Percentiles rank a stretch among this genome's conserved stretches.
These are phyloP conservation scores for Fusarium poae DNA, from an alignment of 2,329 filamentous ascomycete species.

Conservation along the genomic window DNA sequence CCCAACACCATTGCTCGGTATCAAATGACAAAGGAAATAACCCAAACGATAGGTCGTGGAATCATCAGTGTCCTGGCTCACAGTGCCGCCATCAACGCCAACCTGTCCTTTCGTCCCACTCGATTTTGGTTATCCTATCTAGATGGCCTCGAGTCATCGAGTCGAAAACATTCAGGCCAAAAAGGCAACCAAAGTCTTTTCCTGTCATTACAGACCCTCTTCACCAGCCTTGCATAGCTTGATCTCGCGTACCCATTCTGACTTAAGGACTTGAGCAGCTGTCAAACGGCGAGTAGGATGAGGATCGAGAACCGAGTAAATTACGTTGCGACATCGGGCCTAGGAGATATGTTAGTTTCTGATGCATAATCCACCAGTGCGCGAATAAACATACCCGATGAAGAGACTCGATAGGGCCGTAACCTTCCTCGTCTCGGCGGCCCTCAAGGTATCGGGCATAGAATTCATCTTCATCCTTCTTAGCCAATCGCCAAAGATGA, in stretches of 20 bases:
- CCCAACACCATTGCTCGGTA: slow-evolving; percentile 54
- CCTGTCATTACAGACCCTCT: slow-evolving; percentile 78
- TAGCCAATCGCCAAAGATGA: slow-evolving; percentile 96
- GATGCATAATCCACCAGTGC: not conserved
- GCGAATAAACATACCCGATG: slow-evolving; percentile 80
- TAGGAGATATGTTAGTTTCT: slow-evolving; percentile 55
- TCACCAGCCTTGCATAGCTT: slow-evolving; percentile 97
- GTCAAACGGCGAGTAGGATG: slow-evolving; percentile 93
- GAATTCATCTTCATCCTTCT: slow-evolving; percentile 97
- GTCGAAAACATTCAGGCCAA: slow-evolving; percentile 5
- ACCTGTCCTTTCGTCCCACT: slow-evolving; percentile 33
- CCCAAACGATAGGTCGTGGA: slow-evolving; percentile 44
- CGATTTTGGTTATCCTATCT: slow-evolving; percentile 19
- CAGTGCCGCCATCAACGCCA: slow-evolving; percentile 22
- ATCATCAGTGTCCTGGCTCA: slow-evolving; percentile 44
- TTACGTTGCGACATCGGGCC: slow-evolving; percentile 98
- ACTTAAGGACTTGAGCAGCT: slow-evolving; percentile 95
- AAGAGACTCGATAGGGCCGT: slow-evolving; percentile 94
- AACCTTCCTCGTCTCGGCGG: slow-evolving; percentile 92
- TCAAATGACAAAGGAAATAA: slow-evolving; percentile 47
- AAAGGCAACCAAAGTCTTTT: slow-evolving; percentile 2
- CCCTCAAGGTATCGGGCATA: slow-evolving; percentile 95
- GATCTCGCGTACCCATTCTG: slow-evolving; percentile 98
- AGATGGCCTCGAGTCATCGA: slow-evolving; percentile 18
- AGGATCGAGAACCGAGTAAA: slow-evolving; percentile 97